Percentiles rank a stretch among this genome's conserved stretches.
Evolutionary conservation across 2,329 filamentous ascomycete genomes (phyloP).

Genomic region (Elsinoe batatas): DNA sequence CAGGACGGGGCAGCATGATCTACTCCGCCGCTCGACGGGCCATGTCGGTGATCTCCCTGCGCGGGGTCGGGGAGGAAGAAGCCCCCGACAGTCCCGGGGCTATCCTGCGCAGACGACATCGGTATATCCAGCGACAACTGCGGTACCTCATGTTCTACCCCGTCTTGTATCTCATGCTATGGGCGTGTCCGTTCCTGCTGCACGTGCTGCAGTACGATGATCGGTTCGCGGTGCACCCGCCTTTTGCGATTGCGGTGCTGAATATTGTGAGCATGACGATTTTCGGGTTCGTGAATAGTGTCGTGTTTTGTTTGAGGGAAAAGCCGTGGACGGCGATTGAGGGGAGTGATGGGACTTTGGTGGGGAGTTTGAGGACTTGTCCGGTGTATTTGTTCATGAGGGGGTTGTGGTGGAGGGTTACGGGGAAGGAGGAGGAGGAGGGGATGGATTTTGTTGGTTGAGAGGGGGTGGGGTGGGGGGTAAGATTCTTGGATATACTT

Average conservation of each 20-base stretch:
- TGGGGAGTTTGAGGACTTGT: constrained; percentile 52
- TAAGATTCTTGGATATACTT: constrained; percentile 4
- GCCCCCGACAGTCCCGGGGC: background rate
- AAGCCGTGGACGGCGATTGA: constrained; percentile 52
- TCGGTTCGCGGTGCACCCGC: constrained; percentile 34
- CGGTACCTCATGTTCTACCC: constrained; percentile 65
- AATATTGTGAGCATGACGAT: constrained; percentile 47
- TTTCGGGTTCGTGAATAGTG: constrained; percentile 55
- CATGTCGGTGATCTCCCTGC: constrained; percentile 7
- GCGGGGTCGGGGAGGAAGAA: background rate
- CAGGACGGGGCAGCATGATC: constrained; percentile 3
- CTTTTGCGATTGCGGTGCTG: constrained; percentile 45
- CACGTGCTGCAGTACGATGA: constrained; percentile 50
- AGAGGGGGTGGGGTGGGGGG: background rate
- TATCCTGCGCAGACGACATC: constrained; percentile 1
- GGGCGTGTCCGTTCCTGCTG: constrained; percentile 56
- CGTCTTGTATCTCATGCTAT: constrained; percentile 56
- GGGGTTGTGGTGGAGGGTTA: constrained; percentile 37
- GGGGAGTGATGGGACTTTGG: constrained; percentile 28
- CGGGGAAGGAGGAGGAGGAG: constrained; percentile 37
- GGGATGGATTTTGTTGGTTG: constrained; percentile 20
- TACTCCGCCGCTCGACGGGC: constrained; percentile 7
- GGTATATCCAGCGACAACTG: constrained; percentile 53
- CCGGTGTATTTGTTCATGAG: constrained; percentile 69
- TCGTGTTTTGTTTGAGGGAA: constrained; percentile 56